These are phyloP conservation scores for Ascocoryne sarcoides DNA, from an alignment of 2,329 filamentous ascomycete genomes.

Conservation along the genomic window DNA sequence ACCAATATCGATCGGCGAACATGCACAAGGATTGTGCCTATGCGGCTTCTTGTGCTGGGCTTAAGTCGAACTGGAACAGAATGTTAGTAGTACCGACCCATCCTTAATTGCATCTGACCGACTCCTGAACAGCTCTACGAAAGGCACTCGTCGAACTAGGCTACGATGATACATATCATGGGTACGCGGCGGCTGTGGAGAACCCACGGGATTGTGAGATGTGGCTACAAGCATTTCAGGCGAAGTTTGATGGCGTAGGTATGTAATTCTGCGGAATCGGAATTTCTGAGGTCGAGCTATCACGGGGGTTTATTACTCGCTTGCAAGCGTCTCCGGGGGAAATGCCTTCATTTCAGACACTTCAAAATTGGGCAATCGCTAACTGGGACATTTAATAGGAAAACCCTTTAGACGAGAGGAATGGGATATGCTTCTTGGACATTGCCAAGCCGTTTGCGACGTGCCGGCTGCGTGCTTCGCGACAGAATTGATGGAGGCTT, in stretches of 20 bases:
- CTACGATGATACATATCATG: conserved; percentile 1
- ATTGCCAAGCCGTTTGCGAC: conserved; percentile 24
- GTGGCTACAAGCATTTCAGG: no score
- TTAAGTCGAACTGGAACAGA: not conserved
- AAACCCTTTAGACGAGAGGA: not conserved
- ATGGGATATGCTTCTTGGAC: not conserved
- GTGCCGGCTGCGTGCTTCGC: conserved; percentile 28
- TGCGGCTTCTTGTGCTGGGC: conserved; percentile 1
- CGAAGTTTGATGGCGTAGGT: no score
- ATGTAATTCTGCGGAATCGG: not conserved
- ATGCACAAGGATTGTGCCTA: no score
- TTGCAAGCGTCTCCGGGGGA: conserved; percentile 1
- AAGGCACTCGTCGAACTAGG: not conserved
- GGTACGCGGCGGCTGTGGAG: no score
- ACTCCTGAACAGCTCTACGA: no score
- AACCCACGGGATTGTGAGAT: no score
- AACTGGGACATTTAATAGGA: not conserved
- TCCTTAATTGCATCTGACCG: no score
- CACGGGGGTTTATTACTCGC: conserved; percentile 1
- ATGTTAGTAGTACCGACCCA: no score
- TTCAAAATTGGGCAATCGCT: not conserved
- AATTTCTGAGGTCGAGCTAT: not conserved
- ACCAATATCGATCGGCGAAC: no score
- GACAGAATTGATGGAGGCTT: conserved; percentile 28
- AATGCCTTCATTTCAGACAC: not conserved